These are phyloP conservation scores for Dactylorhiza incarnata DNA, from an alignment of 106 monocot species.

Conservation along the genomic window DNA sequence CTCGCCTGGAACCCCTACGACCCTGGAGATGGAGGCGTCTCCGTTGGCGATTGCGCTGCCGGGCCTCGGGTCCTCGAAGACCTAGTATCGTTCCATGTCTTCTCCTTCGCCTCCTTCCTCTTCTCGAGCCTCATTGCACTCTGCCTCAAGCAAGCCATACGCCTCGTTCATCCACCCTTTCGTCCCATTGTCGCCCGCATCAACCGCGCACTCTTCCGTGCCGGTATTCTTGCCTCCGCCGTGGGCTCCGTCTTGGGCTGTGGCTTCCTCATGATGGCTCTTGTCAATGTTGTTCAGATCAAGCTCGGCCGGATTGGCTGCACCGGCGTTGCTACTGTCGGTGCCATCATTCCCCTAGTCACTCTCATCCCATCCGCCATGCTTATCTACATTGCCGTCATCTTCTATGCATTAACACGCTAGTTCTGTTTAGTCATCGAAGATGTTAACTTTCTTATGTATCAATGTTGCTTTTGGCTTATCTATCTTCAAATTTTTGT, in stretches of 20 bases:
- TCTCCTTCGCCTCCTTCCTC: slow-evolving; percentile 78
- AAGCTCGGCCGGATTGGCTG: slow-evolving; percentile 66
- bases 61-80: slow-evolving; percentile 27
- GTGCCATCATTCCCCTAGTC: slow-evolving; percentile 49
- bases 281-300: slow-evolving; percentile 69
- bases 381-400: slow-evolving; percentile 50
- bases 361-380: slow-evolving; percentile 54
- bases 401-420: slow-evolving; percentile 82
- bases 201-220: slow-evolving; percentile 34
- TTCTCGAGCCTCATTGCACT: slow-evolving; percentile 85
- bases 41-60: slow-evolving; percentile 23
- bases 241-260: slow-evolving; percentile 50
- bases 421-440: slow-evolving; percentile 9
- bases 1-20: slow-evolving; percentile 66
- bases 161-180: slow-evolving; percentile 16
- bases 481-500: neutral
- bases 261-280: slow-evolving; percentile 68
- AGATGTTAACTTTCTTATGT: slow-evolving; percentile 1
- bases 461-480: neutral
- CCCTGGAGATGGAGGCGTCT: slow-evolving; percentile 9
- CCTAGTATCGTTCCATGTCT: slow-evolving; percentile 73
- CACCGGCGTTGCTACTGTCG: slow-evolving; percentile 26
- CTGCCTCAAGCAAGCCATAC: slow-evolving; percentile 79
- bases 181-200: slow-evolving; percentile 19
- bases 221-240: slow-evolving; percentile 51